A percentile compares a stretch with the other conserved stretches of the same genome.
These are phyloP conservation scores for Byssochlamys sp. DNA, from an alignment of 2,329 filamentous ascomycete genomes.

Conservation along the genomic window DNA sequence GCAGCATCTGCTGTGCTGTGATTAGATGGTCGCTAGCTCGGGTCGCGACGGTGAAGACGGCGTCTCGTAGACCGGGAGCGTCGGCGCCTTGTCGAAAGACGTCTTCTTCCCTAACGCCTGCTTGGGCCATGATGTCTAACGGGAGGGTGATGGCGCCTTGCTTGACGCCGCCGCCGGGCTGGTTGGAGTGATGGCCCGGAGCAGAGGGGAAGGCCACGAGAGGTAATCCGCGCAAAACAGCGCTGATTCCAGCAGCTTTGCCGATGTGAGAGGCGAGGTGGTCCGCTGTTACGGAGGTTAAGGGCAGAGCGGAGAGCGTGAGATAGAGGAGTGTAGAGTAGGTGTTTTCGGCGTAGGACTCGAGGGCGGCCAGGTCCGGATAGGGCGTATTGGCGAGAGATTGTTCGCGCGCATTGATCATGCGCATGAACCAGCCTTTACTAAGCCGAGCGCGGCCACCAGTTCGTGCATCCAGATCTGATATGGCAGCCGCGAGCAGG, in stretches of 20 bases:
- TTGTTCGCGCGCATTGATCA: slow-evolving; percentile 73
- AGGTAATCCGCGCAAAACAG: slow-evolving; percentile 77
- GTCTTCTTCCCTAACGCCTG: slow-evolving; percentile 75
- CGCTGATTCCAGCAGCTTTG: slow-evolving; percentile 80
- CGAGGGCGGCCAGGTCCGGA: slow-evolving; percentile 59
- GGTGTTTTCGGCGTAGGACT: slow-evolving; percentile 86
- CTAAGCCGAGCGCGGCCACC: slow-evolving; percentile 43
- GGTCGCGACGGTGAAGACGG: slow-evolving; percentile 84
- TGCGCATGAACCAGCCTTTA: slow-evolving; percentile 64
- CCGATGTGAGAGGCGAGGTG: slow-evolving; percentile 92
- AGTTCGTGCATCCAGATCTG: slow-evolving; percentile 43
- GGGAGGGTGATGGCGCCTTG: slow-evolving; percentile 69
- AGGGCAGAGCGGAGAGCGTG: slow-evolving; percentile 66
- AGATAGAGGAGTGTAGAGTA: slow-evolving; percentile 89
- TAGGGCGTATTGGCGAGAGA: slow-evolving; percentile 78
- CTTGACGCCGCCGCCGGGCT: slow-evolving; percentile 28
- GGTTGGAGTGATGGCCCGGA: slow-evolving; percentile 47
- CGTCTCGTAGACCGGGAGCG: slow-evolving; percentile 76
- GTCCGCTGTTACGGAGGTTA: slow-evolving; percentile 75
- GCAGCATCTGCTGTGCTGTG: slow-evolving; percentile 83
- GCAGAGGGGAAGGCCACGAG: slow-evolving; percentile 70
- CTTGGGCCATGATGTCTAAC: slow-evolving; percentile 77
- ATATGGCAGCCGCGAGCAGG: slow-evolving; percentile 64
- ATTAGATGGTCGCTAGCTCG: slow-evolving; percentile 92
- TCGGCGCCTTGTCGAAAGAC: slow-evolving; percentile 69